Conservation (phyloP, 2,329 filamentous ascomycete species). For the Colletotrichum sp. region DNA sequence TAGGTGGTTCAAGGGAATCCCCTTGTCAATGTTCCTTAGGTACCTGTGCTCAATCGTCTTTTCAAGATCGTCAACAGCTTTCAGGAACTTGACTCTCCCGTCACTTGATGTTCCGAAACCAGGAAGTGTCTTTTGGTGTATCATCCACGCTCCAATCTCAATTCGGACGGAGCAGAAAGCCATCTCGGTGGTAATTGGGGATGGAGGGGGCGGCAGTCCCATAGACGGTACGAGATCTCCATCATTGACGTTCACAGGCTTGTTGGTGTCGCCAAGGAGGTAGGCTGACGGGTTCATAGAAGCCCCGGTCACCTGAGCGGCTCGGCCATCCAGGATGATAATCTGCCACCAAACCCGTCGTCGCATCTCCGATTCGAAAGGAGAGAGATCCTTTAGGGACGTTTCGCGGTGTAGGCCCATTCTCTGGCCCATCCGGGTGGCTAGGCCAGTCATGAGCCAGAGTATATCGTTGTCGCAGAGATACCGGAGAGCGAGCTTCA, state of each 20-base stretch:
- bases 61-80: neutral
- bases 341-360: constrained; percentile 71
- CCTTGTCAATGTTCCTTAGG: neutral
- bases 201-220: constrained; percentile 39
- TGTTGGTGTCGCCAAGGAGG: constrained; percentile 41
- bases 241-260: constrained; percentile 63
- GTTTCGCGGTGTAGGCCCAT: constrained; percentile 71
- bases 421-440: constrained; percentile 68
- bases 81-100: neutral
- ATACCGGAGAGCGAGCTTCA: constrained; percentile 58
- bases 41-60: neutral
- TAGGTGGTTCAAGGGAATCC: neutral
- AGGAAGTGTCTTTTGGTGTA: neutral
- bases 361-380: constrained; percentile 70
- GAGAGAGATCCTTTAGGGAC: constrained; percentile 55
- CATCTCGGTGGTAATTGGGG: neutral
- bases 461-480: constrained; percentile 62
- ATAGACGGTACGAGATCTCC: constrained; percentile 56
- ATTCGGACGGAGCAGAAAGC: constrained; percentile 8
- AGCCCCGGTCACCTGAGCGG: constrained; percentile 36
- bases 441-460: constrained; percentile 66
- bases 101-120: neutral
- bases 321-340: constrained; percentile 60
- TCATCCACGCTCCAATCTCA: constrained; percentile 8
- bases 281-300: constrained; percentile 55